Evolutionary conservation across 2,329 filamentous ascomycete genomes (phyloP).

Genomic region (Magnaporthiopsis incrustans): DNA sequence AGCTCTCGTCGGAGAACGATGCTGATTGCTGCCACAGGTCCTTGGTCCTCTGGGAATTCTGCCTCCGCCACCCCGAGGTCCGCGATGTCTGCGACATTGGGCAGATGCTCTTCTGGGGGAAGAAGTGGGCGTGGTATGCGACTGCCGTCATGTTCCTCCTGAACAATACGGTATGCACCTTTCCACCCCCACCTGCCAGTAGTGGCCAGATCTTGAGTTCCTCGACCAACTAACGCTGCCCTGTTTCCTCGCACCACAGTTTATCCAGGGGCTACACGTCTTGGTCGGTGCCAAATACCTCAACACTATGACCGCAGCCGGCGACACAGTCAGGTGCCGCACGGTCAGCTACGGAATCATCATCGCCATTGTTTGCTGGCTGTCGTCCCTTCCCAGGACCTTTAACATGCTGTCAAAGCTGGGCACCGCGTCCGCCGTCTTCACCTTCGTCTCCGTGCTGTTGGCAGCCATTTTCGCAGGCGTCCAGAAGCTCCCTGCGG

Average conservation of each 20-base stretch:
- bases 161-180: constrained; percentile 62
- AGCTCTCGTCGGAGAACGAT: constrained; percentile 7
- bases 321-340: constrained; percentile 55
- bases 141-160: constrained; percentile 82
- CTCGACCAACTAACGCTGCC: not conserved
- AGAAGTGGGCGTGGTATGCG: constrained; percentile 61
- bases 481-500: constrained; percentile 64
- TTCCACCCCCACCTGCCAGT: too few species aligned
- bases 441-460: constrained; percentile 84
- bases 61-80: constrained; percentile 74
- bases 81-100: constrained; percentile 91
- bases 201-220: not conserved
- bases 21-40: constrained; percentile 13
- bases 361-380: constrained; percentile 65
- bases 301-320: constrained; percentile 73
- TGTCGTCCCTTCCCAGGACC: constrained; percentile 76
- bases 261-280: constrained; percentile 62
- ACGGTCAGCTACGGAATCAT: constrained; percentile 75
- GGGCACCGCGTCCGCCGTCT: constrained; percentile 71
- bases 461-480: constrained; percentile 76
- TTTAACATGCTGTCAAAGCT: constrained; percentile 74
- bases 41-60: constrained; percentile 67
- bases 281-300: constrained; percentile 79
- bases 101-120: constrained; percentile 88
- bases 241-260: not conserved